phyloP scores from a whole-genome alignment of 208 protist species.

The Acanthamoeba castellanii region DNA sequence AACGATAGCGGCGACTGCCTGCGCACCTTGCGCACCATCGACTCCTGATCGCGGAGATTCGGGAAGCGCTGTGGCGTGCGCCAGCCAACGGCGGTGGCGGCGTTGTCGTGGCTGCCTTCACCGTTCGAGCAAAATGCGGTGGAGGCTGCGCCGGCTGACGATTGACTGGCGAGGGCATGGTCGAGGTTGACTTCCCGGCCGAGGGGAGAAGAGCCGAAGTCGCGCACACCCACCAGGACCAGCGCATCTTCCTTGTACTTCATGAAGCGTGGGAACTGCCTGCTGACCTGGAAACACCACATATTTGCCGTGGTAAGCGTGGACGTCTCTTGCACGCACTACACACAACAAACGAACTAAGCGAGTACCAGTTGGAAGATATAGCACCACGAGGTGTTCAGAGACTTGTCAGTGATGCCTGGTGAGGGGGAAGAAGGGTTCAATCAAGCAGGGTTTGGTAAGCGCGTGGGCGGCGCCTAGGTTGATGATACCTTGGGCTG shows the following conservation, averaged over 20 bases:
- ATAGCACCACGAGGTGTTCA: constrained; percentile 42
- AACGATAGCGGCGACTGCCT: constrained; percentile 41
- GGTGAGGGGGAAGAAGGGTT: neutral
- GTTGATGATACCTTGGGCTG: neutral
- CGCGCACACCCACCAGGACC: constrained; percentile 28
- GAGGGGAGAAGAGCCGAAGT: neutral
- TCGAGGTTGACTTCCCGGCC: neutral
- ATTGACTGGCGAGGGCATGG: neutral
- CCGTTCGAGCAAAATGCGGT: neutral
- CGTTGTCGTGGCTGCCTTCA: neutral
- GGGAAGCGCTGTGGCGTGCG: neutral
- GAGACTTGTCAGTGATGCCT: neutral
- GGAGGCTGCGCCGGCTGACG: neutral
- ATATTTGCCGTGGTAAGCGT: neutral
- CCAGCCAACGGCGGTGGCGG: neutral
- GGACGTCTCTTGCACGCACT: no score
- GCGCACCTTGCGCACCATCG: neutral
- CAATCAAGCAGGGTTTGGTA: neutral
- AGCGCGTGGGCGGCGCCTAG: neutral
- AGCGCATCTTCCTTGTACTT: constrained; percentile 25
- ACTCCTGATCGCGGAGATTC: neutral
- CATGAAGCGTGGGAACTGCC: constrained; percentile 2
- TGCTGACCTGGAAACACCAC: neutral
- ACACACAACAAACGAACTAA: no score
- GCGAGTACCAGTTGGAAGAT: constrained; percentile 31